A percentile compares a stretch with the other conserved stretches of the same genome.
Evolutionary conservation across 805 yeast species (phyloP).

Genomic region (Starmerella scarabaei): DNA sequence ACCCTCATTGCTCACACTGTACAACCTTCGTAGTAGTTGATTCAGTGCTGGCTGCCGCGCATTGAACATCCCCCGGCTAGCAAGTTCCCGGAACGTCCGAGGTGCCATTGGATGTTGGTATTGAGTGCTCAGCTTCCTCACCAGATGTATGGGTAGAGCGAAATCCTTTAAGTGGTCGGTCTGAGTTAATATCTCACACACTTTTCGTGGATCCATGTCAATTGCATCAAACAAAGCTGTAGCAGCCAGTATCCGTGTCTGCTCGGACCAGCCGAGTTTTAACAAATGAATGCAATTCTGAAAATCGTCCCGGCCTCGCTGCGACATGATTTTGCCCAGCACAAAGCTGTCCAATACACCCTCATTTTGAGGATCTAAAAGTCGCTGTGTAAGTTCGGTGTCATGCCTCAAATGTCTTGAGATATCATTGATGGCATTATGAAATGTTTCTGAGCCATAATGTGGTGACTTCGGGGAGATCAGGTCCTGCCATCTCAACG

Average conservation of each 20-base stretch:
- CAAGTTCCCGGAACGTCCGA: not conserved
- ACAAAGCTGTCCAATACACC: not conserved
- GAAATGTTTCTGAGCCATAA: slow-evolving; percentile 8
- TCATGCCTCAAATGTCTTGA: not conserved
- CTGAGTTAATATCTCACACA: not conserved
- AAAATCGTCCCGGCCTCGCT: not conserved
- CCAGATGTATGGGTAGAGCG: slow-evolving; percentile 3
- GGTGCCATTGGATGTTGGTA: not conserved
- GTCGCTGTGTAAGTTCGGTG: not conserved
- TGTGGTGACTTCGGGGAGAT: not conserved
- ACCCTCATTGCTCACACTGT: slow-evolving; percentile 13
- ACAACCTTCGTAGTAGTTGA: slow-evolving; percentile 9
- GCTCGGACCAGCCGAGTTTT: not conserved
- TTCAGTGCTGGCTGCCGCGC: slow-evolving; percentile 1
- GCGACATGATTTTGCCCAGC: not conserved
- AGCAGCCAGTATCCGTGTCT: slow-evolving; percentile 1
- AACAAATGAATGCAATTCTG: not conserved
- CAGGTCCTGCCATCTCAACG: not conserved
- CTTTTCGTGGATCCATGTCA: not conserved
- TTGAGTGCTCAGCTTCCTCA: not conserved
- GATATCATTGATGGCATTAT: slow-evolving; percentile 7
- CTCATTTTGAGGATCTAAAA: not conserved
- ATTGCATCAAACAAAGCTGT: slow-evolving; percentile 4
- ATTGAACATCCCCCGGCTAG: not conserved
- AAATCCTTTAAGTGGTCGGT: slow-evolving; percentile 1